Conservation (phyloP, 2,329 filamentous ascomycete species). For the Talaromyces funiculosus region DNA sequence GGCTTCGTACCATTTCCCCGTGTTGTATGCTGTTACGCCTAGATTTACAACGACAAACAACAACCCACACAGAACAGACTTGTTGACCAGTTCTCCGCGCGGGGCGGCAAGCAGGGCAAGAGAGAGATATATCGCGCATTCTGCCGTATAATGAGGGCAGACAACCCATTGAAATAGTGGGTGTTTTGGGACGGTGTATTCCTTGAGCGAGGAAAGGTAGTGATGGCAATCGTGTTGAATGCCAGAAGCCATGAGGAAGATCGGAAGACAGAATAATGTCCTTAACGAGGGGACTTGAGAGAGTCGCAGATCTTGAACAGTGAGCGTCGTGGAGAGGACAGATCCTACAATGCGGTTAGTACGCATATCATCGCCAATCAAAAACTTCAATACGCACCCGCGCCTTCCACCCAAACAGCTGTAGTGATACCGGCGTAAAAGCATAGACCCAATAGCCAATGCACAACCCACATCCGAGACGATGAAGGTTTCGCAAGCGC, state of each 20-base stretch:
- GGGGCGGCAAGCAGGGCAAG: constrained; percentile 71
- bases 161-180: constrained; percentile 67
- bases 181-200: constrained; percentile 74
- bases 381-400: constrained; percentile 50
- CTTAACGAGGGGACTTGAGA: constrained; percentile 43
- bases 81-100: constrained; percentile 59
- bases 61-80: constrained; percentile 63
- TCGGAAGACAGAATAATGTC: constrained; percentile 50
- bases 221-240: constrained; percentile 70
- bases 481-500: constrained; percentile 59
- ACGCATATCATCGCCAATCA: neutral
- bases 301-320: constrained; percentile 32
- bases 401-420: constrained; percentile 78
- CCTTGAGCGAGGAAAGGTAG: constrained; percentile 64
- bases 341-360: constrained; percentile 20
- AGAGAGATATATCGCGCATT: constrained; percentile 77
- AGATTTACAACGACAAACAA: constrained; percentile 74
- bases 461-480: constrained; percentile 77
- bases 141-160: constrained; percentile 87
- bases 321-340: constrained; percentile 30
- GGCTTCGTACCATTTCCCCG: constrained; percentile 68
- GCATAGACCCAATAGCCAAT: constrained; percentile 71
- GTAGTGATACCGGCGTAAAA: constrained; percentile 73
- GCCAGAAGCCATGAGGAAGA: constrained; percentile 65
- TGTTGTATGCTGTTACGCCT: constrained; percentile 71